A percentile compares a stretch with the other conserved stretches of the same genome.
Conservation (phyloP, 345 rosid species). For the Ceriops decandra region DNA sequence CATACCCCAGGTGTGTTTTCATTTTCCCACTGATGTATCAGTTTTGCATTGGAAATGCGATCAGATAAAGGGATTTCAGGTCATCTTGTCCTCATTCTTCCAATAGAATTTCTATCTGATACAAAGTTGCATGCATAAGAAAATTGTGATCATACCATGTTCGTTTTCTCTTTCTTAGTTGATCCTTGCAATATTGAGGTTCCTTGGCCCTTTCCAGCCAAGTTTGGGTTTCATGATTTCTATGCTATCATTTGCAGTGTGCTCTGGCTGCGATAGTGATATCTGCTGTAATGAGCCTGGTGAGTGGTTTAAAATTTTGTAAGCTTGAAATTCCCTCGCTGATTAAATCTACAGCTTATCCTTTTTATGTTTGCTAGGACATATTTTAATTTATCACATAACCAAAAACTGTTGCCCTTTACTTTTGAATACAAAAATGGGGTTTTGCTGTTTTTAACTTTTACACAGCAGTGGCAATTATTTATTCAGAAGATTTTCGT, state of each 20-base stretch:
- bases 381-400: no score
- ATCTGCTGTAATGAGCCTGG: constrained; percentile 94
- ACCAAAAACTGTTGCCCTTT: neutral
- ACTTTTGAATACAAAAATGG: neutral
- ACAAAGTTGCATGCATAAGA: neutral
- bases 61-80: neutral
- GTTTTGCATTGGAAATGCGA: constrained; percentile 9
- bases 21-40: neutral
- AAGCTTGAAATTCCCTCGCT: neutral
- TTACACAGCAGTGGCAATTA: no score
- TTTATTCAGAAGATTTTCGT: no score
- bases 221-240: constrained; percentile 22
- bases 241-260: constrained; percentile 54
- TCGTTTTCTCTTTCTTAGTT: neutral
- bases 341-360: neutral
- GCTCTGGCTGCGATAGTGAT: constrained; percentile 92
- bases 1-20: constrained; percentile 79
- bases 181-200: neutral
- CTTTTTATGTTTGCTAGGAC: neutral
- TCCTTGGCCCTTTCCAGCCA: constrained; percentile 15
- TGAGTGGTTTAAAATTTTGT: constrained; percentile 31
- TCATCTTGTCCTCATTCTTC: no score
- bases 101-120: no score
- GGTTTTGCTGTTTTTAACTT: no score
- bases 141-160: neutral